Percentiles rank a stretch among this genome's conserved stretches.
phyloP scores from a whole-genome alignment of 1,284 basidiomycete genomes.

The Somion occarium region DNA sequence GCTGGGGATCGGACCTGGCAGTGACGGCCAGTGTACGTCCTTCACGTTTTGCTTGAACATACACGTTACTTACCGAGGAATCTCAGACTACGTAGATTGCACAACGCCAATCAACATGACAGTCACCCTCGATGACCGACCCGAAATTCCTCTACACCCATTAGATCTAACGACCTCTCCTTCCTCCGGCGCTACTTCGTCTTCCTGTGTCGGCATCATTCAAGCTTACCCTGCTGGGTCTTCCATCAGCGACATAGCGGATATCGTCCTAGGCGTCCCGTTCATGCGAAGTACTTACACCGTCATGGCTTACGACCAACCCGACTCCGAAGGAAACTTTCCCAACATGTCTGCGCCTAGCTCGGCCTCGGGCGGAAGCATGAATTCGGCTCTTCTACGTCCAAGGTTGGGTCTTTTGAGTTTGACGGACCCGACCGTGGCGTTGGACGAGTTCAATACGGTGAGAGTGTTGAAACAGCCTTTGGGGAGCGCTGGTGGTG shows the following conservation, averaged over 20 bases:
- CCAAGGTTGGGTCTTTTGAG: constrained; percentile 55
- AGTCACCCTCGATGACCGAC: constrained; percentile 53
- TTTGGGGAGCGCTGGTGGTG: constrained; percentile 21
- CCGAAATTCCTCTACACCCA: constrained; percentile 59
- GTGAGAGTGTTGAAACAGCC: constrained; percentile 62
- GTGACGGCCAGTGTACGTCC: constrained; percentile 61
- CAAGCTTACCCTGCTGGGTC: constrained; percentile 36
- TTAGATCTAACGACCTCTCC: constrained; percentile 55
- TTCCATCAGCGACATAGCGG: constrained; percentile 32
- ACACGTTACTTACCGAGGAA: not conserved
- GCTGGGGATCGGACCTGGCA: constrained; percentile 50
- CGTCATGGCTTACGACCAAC: constrained; percentile 60
- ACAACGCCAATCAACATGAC: constrained; percentile 64
- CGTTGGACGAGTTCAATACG: constrained; percentile 58
- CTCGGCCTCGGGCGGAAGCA: constrained; percentile 9
- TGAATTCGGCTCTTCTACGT: constrained; percentile 21
- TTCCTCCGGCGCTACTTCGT: constrained; percentile 33
- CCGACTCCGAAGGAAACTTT: constrained; percentile 42
- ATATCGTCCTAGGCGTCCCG: constrained; percentile 70
- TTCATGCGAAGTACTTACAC: constrained; percentile 72
- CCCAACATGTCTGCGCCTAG: constrained; percentile 19
- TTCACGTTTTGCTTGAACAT: not conserved
- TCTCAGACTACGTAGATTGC: constrained; percentile 66
- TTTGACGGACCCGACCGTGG: constrained; percentile 53
- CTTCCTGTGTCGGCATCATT: constrained; percentile 56